phyloP scores from a whole-genome alignment of 768 basidiomycete species.

The Neoboletus brunneissimus region DNA sequence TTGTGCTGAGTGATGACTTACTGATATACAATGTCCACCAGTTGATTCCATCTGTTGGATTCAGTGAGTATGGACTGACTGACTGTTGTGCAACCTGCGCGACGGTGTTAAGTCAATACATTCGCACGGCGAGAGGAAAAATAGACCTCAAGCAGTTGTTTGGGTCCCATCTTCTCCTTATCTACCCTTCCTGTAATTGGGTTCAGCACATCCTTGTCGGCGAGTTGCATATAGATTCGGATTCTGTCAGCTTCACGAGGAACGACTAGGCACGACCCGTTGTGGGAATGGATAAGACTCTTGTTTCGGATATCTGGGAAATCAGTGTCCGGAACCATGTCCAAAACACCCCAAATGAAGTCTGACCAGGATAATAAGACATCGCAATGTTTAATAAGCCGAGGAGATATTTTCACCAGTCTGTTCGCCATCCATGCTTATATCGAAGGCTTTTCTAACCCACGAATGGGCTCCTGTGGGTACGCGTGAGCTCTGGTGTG shows the following conservation, averaged over 20 bases:
- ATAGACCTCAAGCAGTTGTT: slow-evolving; percentile 39
- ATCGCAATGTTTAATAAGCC: background rate
- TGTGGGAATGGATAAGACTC: slow-evolving; percentile 47
- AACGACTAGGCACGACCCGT: slow-evolving; percentile 50
- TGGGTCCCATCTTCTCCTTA: slow-evolving; percentile 36
- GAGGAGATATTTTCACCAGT: slow-evolving; percentile 29
- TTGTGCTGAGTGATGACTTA: slow-evolving; percentile 17
- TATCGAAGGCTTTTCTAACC: slow-evolving; percentile 66
- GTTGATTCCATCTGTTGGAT: slow-evolving; percentile 31
- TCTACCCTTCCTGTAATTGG: slow-evolving; percentile 41
- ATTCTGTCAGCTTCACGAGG: slow-evolving; percentile 49
- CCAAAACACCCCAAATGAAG: slow-evolving; percentile 44
- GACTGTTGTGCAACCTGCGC: slow-evolving; percentile 39
- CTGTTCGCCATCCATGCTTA: slow-evolving; percentile 77
- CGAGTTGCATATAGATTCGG: slow-evolving; percentile 52
- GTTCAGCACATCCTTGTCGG: slow-evolving; percentile 38
- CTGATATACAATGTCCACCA: slow-evolving; percentile 55
- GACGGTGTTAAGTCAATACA: background rate
- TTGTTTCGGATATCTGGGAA: slow-evolving; percentile 54
- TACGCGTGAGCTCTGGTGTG: background rate
- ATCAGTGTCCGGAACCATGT: slow-evolving; percentile 47
- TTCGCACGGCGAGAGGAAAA: background rate
- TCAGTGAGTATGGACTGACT: slow-evolving; percentile 40
- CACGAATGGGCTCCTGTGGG: slow-evolving; percentile 73
- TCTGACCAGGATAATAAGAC: slow-evolving; percentile 24